Evolutionary conservation across 2,329 filamentous ascomycete genomes (phyloP), one percentile per base, ranked within the genome.

Genomic region (Orbilia oligospora): DNA sequence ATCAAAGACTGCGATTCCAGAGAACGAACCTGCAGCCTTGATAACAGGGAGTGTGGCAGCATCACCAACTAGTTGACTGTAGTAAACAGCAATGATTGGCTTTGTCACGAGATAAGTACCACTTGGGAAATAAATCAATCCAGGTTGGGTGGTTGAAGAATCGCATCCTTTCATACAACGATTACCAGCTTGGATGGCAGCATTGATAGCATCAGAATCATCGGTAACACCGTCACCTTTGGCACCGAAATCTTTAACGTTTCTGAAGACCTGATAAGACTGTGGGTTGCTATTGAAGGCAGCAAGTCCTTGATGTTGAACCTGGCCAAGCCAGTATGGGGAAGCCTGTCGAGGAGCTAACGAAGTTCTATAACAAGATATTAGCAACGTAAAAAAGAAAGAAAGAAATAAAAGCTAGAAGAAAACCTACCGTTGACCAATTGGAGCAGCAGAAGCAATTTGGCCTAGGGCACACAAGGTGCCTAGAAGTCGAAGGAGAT

Each of bases 31-130:
- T 1, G 89, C 84, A 4, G 91, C 91, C 86, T 94, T 93, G 84
- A 97, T 87, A 0, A 90, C 91, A 0, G 95, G 94, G 14, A 91
- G 85, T 80, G 88, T 87, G 82, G 89, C 83, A 61, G 91, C 90
- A 86, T 98, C 94, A 76, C 95, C 95, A 49, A 97, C 87, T 77
- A 98, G 90, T 84, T 97, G 93, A 16, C 94, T 97, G 87, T 97
- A 97, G 87, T 97, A 98, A 84, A 91, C 91, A 84, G 94, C 92
- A 67, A 94, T 86, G 81, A 98, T 90, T 30, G 94, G 93, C 82
- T 87, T 88, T 83, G 90, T 93, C 82, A 98, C 91, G 24, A 92
- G 83, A 83, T 97, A 98, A 69, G 90, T 97, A 81, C 95, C 94
- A 10, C 92, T 87, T 53, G 94, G 94, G 86, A 98, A 97, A 87